phyloP scores from a whole-genome alignment of 2,329 filamentous ascomycete species.

The Neurospora crassa region DNA sequence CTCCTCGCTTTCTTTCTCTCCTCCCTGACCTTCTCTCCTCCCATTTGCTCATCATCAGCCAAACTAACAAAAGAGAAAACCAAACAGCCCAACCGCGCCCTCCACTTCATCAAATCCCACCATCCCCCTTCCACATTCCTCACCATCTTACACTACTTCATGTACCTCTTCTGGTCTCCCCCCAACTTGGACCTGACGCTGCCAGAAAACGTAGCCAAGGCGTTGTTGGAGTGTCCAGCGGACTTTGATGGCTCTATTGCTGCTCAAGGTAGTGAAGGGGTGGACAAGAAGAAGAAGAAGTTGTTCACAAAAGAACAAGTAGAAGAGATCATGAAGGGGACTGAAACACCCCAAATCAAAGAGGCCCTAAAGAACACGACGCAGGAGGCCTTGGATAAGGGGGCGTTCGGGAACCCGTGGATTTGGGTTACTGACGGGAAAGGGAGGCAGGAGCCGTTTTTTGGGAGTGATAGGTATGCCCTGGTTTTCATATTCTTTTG shows the following conservation, averaged over 20 bases:
- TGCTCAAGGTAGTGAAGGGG: conserved; percentile 9
- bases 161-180: conserved; percentile 52
- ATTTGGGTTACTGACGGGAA: conserved; percentile 52
- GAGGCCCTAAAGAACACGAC: conserved; percentile 43
- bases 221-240: conserved; percentile 8
- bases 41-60: background rate
- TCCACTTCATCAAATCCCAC: conserved; percentile 56
- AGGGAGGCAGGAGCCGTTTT: conserved; percentile 58
- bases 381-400: conserved; percentile 48
- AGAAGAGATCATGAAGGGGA: conserved; percentile 42
- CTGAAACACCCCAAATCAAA: conserved; percentile 31
- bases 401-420: conserved; percentile 73
- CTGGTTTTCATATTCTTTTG: background rate
- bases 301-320: conserved; percentile 45
- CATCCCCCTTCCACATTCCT: conserved; percentile 42
- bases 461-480: conserved; percentile 60
- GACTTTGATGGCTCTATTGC: background rate
- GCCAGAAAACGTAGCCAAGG: conserved; percentile 22
- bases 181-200: conserved; percentile 44
- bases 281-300: conserved; percentile 2
- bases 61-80: background rate
- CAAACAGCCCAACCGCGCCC: conserved; percentile 46
- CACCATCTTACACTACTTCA: conserved; percentile 43
- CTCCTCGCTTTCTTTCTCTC: background rate
- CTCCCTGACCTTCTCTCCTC: background rate